phyloP scores from a whole-genome alignment of 441 rosid species.

The Corymbia citriodora region DNA sequence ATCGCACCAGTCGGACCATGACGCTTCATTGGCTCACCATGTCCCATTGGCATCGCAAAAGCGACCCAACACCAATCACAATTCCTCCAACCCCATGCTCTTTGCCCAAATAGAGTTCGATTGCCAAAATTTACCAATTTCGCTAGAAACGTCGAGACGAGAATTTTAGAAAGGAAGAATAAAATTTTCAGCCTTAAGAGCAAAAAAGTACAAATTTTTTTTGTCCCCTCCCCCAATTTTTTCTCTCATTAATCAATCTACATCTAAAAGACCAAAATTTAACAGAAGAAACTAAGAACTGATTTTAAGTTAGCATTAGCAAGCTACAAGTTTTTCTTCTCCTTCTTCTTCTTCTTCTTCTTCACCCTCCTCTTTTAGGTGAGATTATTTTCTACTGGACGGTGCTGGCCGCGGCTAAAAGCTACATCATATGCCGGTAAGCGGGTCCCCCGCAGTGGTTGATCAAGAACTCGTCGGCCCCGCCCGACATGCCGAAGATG shows the following conservation, averaged over 20 bases:
- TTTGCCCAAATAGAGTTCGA: neutral
- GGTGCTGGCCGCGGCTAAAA: neutral
- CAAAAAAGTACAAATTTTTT: neutral
- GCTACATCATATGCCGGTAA: constrained; percentile 58
- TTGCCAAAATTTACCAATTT: constrained; percentile 9
- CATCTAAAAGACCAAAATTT: constrained; percentile 7
- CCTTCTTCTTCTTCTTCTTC: neutral
- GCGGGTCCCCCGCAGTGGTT: constrained; percentile 52
- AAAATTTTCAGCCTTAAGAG: neutral
- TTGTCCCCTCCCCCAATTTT: neutral
- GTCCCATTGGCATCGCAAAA: neutral
- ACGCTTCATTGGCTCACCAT: neutral
- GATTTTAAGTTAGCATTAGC: neutral
- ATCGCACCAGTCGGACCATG: neutral
- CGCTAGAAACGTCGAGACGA: neutral
- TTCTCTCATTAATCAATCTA: constrained; percentile 2
- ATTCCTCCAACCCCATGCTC: neutral
- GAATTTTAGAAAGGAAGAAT: neutral
- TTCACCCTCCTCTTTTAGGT: neutral
- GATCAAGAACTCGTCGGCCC: constrained; percentile 62
- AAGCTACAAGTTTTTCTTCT: neutral
- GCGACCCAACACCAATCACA: neutral
- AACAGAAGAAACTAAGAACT: constrained; percentile 8
- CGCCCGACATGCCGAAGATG: constrained; percentile 51
- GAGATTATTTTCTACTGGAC: neutral